Percentiles rank a stretch among this genome's conserved stretches.
These are phyloP conservation scores for Diaporthe eres DNA, from an alignment of 2,329 filamentous ascomycete genomes.

Conservation along the genomic window DNA sequence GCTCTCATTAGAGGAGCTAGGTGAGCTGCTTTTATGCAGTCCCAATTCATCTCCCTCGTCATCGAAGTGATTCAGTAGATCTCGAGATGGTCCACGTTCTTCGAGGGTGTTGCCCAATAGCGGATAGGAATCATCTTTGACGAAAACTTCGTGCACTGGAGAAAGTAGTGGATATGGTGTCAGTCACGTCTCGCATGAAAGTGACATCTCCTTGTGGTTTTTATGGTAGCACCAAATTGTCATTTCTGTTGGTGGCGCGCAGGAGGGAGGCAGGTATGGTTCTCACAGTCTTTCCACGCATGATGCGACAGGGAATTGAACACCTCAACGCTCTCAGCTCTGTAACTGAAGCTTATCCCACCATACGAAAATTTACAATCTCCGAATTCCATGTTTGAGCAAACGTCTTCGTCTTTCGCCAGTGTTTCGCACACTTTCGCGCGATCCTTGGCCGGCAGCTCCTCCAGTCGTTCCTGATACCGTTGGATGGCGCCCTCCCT, in stretches of 20 bases:
- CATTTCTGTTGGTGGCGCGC: neutral
- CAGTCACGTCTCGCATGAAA: too few relatives aligned
- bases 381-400: neutral
- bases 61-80: neutral
- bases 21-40: neutral
- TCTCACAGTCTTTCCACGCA: slow-evolving; percentile 9
- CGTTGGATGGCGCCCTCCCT: neutral
- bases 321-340: neutral
- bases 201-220: too few relatives aligned
- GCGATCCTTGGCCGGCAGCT: neutral
- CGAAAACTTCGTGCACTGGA: neutral
- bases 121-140: neutral
- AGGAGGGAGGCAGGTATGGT: neutral
- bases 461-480: neutral
- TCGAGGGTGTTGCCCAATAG: neutral
- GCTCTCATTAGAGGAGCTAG: neutral
- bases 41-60: neutral
- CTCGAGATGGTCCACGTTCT: neutral
- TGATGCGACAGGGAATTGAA: neutral
- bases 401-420: neutral
- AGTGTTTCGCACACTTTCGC: slow-evolving; percentile 1
- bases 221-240: too few relatives aligned
- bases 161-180: too few relatives aligned
- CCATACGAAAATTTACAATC: neutral
- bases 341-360: neutral